These are phyloP conservation scores for Saturnispora halmiae DNA, from an alignment of 805 yeast genomes.

Conservation along the genomic window DNA sequence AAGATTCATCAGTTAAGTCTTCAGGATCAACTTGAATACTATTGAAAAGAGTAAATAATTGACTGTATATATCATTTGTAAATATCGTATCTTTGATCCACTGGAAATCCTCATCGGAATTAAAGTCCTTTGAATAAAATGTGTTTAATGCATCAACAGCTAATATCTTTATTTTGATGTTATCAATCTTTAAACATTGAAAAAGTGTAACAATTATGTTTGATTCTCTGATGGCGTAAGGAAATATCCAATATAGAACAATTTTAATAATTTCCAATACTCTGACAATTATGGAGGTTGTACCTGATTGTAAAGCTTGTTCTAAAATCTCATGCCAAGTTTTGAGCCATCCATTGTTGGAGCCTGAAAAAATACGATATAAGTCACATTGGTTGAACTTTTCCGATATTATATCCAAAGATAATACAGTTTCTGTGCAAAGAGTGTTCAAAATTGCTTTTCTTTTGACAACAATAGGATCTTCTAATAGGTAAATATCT, in stretches of 20 bases:
- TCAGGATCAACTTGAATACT: constrained; percentile 54
- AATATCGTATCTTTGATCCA: constrained; percentile 74
- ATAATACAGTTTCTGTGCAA: constrained; percentile 75
- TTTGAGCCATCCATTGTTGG: constrained; percentile 77
- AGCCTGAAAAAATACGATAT: constrained; percentile 54
- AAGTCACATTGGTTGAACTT: constrained; percentile 61
- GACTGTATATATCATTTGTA: constrained; percentile 59
- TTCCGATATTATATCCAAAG: constrained; percentile 51
- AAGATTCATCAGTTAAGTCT: constrained; percentile 61
- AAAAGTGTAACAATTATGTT: constrained; percentile 59
- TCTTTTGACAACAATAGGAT: constrained; percentile 78
- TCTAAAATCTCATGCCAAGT: constrained; percentile 56
- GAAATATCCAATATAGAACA: constrained; percentile 85
- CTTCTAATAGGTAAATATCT: constrained; percentile 86
- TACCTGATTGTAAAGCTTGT: constrained; percentile 31
- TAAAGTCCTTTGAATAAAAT: constrained; percentile 70
- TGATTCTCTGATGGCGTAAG: constrained; percentile 58
- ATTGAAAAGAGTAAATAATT: constrained; percentile 55
- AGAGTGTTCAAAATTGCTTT: constrained; percentile 69
- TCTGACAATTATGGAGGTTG: constrained; percentile 37
- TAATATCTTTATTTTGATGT: constrained; percentile 63
- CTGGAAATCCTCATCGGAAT: constrained; percentile 58
- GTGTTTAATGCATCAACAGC: constrained; percentile 90
- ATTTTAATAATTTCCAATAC: constrained; percentile 78
- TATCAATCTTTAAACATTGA: constrained; percentile 43